phyloP scores from a whole-genome alignment of 768 basidiomycete genomes.

The Serendipita sp. region DNA sequence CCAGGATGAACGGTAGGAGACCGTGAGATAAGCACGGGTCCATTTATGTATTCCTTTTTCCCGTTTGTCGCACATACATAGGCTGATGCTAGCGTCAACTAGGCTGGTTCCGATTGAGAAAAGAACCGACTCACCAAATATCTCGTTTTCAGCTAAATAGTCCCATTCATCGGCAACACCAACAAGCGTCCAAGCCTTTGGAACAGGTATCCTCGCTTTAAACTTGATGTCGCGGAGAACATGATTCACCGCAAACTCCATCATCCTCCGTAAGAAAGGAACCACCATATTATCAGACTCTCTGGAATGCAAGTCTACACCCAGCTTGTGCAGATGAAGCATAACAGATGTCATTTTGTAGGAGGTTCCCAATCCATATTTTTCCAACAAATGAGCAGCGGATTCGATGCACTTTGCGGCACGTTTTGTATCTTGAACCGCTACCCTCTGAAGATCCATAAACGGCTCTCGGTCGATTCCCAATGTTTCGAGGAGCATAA shows the following conservation, averaged over 20 bases:
- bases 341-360: slow-evolving; percentile 41
- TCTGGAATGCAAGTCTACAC: slow-evolving; percentile 32
- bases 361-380: slow-evolving; percentile 29
- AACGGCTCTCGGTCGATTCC: slow-evolving; percentile 46
- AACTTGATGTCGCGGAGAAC: slow-evolving; percentile 63
- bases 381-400: slow-evolving; percentile 34
- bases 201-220: slow-evolving; percentile 55
- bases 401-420: slow-evolving; percentile 40
- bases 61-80: slow-evolving; percentile 19
- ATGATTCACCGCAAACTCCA: slow-evolving; percentile 46
- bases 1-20: slow-evolving; percentile 67
- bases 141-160: slow-evolving; percentile 40
- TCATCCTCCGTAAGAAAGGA: slow-evolving; percentile 38
- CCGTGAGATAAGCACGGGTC: slow-evolving; percentile 46
- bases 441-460: slow-evolving; percentile 41
- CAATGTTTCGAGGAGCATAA: slow-evolving; percentile 67
- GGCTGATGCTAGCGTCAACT: background rate
- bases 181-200: slow-evolving; percentile 51
- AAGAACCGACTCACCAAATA: slow-evolving; percentile 40
- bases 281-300: slow-evolving; percentile 14
- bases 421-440: slow-evolving; percentile 40
- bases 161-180: slow-evolving; percentile 72
- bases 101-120: background rate
- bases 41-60: slow-evolving; percentile 40
- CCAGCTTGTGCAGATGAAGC: slow-evolving; percentile 30